A percentile compares a stretch with the other conserved stretches of the same genome.
phyloP scores from a whole-genome alignment of 192 early-diverging fungal genomes.

The Obelidium mucronatum region DNA sequence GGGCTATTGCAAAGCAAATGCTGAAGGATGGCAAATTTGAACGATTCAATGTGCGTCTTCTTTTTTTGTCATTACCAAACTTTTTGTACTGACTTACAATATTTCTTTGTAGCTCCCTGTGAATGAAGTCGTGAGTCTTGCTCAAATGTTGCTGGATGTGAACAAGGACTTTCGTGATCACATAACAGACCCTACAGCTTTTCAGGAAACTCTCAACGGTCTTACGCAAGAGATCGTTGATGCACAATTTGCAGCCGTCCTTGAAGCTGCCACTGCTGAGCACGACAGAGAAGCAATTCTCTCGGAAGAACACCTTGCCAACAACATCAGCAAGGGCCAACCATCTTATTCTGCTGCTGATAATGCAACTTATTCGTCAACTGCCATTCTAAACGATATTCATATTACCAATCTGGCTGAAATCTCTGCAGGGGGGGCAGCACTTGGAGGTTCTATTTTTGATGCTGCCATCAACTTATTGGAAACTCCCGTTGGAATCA shows the following conservation, averaged over 20 bases:
- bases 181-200: not conserved
- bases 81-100: not conserved
- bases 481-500: not conserved
- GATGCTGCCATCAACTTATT: not conserved
- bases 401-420: not conserved
- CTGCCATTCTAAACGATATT: not conserved
- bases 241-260: not conserved
- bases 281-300: not conserved
- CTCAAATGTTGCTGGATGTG: not conserved
- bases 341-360: not conserved
- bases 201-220: not conserved
- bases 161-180: not conserved
- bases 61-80: no score
- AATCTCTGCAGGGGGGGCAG: no score
- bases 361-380: not conserved
- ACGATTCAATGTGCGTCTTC: not conserved
- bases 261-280: not conserved
- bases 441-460: not conserved
- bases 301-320: not conserved
- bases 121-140: not conserved
- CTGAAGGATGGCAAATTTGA: not conserved
- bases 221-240: not conserved
- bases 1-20: not conserved
- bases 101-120: not conserved
- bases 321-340: not conserved